Conservation (phyloP, 2,329 filamentous ascomycete genomes). For the Fusarium sambucinum region DNA sequence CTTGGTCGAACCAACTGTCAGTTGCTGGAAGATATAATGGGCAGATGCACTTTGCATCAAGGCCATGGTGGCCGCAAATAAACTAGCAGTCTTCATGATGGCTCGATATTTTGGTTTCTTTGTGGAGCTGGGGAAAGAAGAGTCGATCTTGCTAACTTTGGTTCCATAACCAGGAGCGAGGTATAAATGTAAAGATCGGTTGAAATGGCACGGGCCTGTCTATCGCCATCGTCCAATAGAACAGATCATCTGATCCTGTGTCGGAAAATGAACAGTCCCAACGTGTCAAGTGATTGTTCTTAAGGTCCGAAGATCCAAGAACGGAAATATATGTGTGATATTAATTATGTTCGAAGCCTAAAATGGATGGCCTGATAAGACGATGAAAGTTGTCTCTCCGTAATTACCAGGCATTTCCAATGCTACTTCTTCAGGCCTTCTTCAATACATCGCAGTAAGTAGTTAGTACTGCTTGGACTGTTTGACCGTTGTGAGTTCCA, state of each 20-base stretch:
- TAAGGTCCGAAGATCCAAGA: constrained; percentile 6
- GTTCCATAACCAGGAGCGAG: not conserved
- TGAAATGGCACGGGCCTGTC: not conserved
- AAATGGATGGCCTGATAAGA: not conserved
- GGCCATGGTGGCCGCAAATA: not conserved
- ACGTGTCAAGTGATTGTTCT: not conserved
- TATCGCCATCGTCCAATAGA: not conserved
- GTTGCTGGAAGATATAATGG: constrained; percentile 20
- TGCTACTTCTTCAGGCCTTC: accelerated
- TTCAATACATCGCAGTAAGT: not conserved
- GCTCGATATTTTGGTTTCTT: accelerated
- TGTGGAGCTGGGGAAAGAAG: not conserved
- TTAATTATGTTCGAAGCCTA: not conserved
- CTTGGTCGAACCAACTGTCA: constrained; percentile 11
- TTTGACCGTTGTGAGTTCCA: too few relatives aligned
- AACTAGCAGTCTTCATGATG: constrained; percentile 9
- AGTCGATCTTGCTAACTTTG: not conserved
- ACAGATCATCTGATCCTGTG: not conserved
- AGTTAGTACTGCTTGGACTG: too few relatives aligned
- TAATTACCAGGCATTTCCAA: not conserved
- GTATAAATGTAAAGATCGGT: constrained; percentile 4
- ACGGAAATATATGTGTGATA: not conserved
- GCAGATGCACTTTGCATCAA: constrained; percentile 7
- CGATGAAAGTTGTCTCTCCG: not conserved
- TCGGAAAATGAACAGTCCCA: not conserved